These are phyloP conservation scores for Lobosporangium transversale DNA, from an alignment of 192 early-diverging fungal genomes.

Conservation along the genomic window DNA sequence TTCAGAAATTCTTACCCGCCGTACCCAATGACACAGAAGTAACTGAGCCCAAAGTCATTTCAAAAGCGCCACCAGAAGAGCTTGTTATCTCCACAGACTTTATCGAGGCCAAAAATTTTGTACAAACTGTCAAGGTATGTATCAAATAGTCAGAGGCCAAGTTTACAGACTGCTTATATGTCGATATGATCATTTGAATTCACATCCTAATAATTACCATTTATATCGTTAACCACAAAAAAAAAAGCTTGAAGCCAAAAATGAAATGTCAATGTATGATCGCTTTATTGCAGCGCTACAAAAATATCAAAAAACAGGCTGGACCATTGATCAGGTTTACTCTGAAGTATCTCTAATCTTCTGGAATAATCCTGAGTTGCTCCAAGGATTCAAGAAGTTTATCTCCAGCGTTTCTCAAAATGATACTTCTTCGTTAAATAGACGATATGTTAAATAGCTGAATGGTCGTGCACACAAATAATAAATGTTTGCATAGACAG, in stretches of 20 bases:
- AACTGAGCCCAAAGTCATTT: slow-evolving; percentile 35
- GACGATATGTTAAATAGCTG: too few relatives aligned
- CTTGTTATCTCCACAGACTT: slow-evolving; percentile 41
- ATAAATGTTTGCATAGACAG: too few relatives aligned
- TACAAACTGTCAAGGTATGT: slow-evolving; percentile 45
- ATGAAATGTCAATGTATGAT: slow-evolving; percentile 50
- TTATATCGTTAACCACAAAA: background rate
- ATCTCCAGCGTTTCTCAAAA: slow-evolving; percentile 28
- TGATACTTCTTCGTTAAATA: too few relatives aligned
- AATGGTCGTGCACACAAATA: too few relatives aligned
- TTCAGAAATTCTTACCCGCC: slow-evolving; percentile 37
- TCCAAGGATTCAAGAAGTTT: slow-evolving; percentile 46
- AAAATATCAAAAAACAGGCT: slow-evolving; percentile 43
- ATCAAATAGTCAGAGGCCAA: background rate
- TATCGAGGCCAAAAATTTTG: slow-evolving; percentile 50
- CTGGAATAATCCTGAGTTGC: slow-evolving; percentile 45
- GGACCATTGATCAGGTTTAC: slow-evolving; percentile 53
- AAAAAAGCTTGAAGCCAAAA: slow-evolving; percentile 26
- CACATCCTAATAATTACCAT: background rate
- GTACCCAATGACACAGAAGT: slow-evolving; percentile 18
- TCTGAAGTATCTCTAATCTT: slow-evolving; percentile 51
- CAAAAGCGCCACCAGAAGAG: slow-evolving; percentile 50
- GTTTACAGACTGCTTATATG: background rate
- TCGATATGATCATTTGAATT: background rate
- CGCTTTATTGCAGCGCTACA: slow-evolving; percentile 49